Evolutionary conservation across 2,329 filamentous ascomycete species (phyloP).

Genomic region (Hymenoscyphus albidus): DNA sequence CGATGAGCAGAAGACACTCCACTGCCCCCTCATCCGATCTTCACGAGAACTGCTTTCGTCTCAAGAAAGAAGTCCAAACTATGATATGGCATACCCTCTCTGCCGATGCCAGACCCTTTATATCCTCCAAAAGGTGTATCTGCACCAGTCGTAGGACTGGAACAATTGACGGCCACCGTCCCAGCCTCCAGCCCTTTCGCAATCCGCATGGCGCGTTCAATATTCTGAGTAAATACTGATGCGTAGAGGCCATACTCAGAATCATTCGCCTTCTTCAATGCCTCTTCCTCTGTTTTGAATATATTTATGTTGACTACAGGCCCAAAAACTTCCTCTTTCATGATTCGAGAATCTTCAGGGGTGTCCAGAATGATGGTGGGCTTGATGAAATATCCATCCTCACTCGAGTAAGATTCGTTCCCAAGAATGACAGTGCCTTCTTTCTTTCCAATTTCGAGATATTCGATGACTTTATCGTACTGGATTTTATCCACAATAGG

Average conservation of each 20-base stretch:
- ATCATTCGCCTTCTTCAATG: conserved; percentile 57
- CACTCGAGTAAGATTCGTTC: conserved; percentile 38
- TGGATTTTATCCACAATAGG: conserved; percentile 66
- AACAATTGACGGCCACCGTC: conserved; percentile 36
- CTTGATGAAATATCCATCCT: conserved; percentile 55
- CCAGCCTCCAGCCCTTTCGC: conserved; percentile 50
- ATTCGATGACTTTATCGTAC: conserved; percentile 59
- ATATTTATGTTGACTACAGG: conserved; percentile 65
- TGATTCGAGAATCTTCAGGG: conserved; percentile 43
- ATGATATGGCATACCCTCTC: conserved; percentile 22
- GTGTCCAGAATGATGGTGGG: conserved; percentile 50
- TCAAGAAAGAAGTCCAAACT: conserved; percentile 29
- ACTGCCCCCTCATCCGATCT: conserved; percentile 12
- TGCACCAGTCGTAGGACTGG: conserved; percentile 19
- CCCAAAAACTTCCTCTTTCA: conserved; percentile 67
- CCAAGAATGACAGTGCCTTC: conserved; percentile 51
- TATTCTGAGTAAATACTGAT: conserved; percentile 56
- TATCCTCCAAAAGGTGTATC: conserved; percentile 31
- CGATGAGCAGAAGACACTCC: neutral
- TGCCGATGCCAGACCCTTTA: conserved; percentile 26
- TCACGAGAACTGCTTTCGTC: conserved; percentile 27
- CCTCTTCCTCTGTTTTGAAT: conserved; percentile 64
- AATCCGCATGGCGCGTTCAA: conserved; percentile 45
- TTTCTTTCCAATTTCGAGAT: conserved; percentile 42
- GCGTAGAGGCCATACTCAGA: conserved; percentile 60